These are phyloP conservation scores for Kodamaea sp. DNA, from an alignment of 1,139 yeast species.

Conservation along the genomic window DNA sequence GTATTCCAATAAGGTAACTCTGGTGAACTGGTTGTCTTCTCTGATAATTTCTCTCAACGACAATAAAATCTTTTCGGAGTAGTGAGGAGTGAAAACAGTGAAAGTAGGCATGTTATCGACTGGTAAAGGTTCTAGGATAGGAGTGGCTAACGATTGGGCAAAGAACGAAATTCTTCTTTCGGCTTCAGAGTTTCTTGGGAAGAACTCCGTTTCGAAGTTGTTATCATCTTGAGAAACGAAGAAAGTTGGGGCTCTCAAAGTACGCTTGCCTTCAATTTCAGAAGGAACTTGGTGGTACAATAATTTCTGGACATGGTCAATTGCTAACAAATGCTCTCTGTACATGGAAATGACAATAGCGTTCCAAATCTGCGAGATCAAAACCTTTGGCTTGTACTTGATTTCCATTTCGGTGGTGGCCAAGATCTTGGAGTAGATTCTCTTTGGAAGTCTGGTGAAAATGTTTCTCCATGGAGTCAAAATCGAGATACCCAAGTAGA, in stretches of 20 bases:
- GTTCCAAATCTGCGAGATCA: conserved; percentile 98
- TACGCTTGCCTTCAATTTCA: conserved; percentile 95
- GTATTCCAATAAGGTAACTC: conserved; percentile 94
- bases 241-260: conserved; percentile 97
- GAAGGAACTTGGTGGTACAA: conserved; percentile 98
- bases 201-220: conserved; percentile 90
- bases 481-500: conserved; percentile 96
- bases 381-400: conserved; percentile 96
- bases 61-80: conserved; percentile 92
- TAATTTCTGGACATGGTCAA: conserved; percentile 96
- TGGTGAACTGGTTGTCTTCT: conserved; percentile 97
- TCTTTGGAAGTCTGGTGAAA: conserved; percentile 95
- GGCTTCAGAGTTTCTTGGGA: conserved; percentile 96
- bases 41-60: conserved; percentile 96
- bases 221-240: conserved; percentile 97
- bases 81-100: conserved; percentile 96
- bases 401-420: conserved; percentile 99
- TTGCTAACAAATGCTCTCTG: conserved; percentile 95
- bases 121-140: conserved; percentile 97
- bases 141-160: conserved; percentile 97
- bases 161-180: conserved; percentile 99
- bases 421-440: conserved; percentile 94
- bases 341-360: conserved; percentile 98
- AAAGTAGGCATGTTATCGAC: conserved; percentile 99
- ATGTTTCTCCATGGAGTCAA: conserved; percentile 99